Conservation (phyloP, 2,329 filamentous ascomycete species). For the Ceratocystis smalleyi region DNA sequence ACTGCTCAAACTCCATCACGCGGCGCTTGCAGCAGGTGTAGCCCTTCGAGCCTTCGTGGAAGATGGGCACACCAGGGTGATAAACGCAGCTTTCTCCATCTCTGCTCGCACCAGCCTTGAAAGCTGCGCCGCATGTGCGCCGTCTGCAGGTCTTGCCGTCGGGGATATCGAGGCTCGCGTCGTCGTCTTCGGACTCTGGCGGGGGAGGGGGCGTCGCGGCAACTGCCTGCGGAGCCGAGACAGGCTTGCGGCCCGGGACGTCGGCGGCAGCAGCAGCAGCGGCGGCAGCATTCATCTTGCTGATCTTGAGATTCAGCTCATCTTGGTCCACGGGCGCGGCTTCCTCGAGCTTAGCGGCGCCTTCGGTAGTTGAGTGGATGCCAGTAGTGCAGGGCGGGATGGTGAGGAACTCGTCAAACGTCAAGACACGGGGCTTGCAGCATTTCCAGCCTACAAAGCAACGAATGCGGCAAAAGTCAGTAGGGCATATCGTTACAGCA, state of each 20-base stretch:
- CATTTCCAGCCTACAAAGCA: conserved; percentile 74
- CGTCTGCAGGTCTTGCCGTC: conserved; percentile 63
- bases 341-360: conserved; percentile 46
- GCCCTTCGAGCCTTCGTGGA: conserved; percentile 96
- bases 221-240: conserved; percentile 30
- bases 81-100: conserved; percentile 67
- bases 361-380: conserved; percentile 77
- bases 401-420: conserved; percentile 91
- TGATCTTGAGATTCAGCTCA: conserved; percentile 31
- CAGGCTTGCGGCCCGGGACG: conserved; percentile 27
- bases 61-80: conserved; percentile 81
- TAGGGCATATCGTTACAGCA: background rate
- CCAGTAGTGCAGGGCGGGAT: conserved; percentile 89
- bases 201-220: conserved; percentile 42
- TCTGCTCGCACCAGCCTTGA: conserved; percentile 43
- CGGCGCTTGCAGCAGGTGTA: conserved; percentile 93
- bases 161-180: conserved; percentile 56
- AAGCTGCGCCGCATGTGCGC: conserved; percentile 53
- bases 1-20: conserved; percentile 93
- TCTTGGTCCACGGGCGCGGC: conserved; percentile 32
- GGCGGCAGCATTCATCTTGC: conserved; percentile 37
- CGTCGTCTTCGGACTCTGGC: conserved; percentile 76
- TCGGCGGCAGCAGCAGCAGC: conserved; percentile 28
- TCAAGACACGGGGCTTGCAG: conserved; percentile 91
- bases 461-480: background rate